These are phyloP conservation scores for Hyphodiscus hymeniophilus DNA, from an alignment of 495 filamentous ascomycete species.

Conservation along the genomic window DNA sequence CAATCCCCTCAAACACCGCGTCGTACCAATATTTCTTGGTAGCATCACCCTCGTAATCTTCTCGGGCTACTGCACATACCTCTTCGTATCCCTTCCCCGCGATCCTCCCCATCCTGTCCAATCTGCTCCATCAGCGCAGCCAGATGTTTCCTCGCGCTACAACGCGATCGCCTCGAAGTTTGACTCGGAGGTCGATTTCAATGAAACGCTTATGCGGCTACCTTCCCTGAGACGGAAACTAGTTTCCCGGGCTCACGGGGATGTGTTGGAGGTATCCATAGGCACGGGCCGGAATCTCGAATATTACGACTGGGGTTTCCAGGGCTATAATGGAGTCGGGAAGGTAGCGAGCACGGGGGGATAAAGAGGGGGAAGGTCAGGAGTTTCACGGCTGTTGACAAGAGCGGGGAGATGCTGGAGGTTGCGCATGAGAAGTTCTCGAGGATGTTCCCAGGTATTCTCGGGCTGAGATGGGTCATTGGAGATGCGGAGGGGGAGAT, in stretches of 20 bases:
- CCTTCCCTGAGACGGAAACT: conserved; percentile 52
- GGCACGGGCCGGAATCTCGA: conserved; percentile 84
- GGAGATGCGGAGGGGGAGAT: conserved; percentile 28
- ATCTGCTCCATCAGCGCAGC: conserved; percentile 6
- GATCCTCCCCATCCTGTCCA: background rate
- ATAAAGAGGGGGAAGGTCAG: conserved; percentile 28
- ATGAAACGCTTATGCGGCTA: conserved; percentile 61
- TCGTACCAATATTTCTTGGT: conserved; percentile 17
- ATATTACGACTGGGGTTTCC: conserved; percentile 54
- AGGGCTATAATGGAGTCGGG: conserved; percentile 13
- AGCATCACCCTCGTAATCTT: conserved; percentile 11
- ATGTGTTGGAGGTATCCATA: conserved; percentile 83
- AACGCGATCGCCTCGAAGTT: conserved; percentile 32
- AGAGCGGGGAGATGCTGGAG: conserved; percentile 56
- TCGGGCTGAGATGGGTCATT: conserved; percentile 28
- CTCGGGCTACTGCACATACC: conserved; percentile 11
- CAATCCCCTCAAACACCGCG: conserved; percentile 19
- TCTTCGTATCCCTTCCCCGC: conserved; percentile 7
- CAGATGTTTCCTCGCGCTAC: conserved; percentile 22
- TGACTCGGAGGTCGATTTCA: conserved; percentile 55
- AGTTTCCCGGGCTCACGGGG: conserved; percentile 52
- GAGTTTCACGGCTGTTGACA: conserved; percentile 50
- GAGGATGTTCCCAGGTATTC: conserved; percentile 38
- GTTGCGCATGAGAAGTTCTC: conserved; percentile 49
- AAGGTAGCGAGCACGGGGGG: background rate